Evolutionary conservation across 257 asterid genomes (phyloP), one percentile per base, ranked within the genome.

Genomic region (Verbascum thapsus): DNA sequence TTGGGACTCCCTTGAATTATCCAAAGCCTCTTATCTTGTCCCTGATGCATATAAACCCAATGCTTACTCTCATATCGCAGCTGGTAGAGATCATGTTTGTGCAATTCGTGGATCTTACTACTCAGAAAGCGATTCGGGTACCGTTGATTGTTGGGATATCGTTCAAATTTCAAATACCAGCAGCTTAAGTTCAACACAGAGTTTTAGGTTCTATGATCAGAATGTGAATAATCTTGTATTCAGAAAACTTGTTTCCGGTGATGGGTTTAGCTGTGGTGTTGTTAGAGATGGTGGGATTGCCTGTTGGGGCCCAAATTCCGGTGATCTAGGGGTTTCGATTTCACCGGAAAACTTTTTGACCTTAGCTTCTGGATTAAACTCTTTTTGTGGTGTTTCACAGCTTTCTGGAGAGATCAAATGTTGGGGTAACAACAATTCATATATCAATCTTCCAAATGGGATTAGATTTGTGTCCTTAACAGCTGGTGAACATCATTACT

Each of bases 111-210:
- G 99, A 3, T 39, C 82, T 1, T 92, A 92, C 47, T 92, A 75
- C 40, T 74, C 91, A 0, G 88, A 82, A 7, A 73, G 56, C n/a
- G 77, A 73, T 61, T 82, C 71, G 23, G 96, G 94, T 8, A 66
- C 55, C 23, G 88, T 92, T 16, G 97, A 89, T 71, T 89, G 96
- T 32, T 92, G 99, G 99, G 99, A 92, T 58, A 64, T 92, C 50
- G 40, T 78, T 32, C 64, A 53, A 8, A 67, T 48, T 1, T 58
- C 85, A 0, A 83, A 76, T 12, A 59, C 38, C 19, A 81, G n/a
- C n/a, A n/a, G 58, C 4, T 42, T 80, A 4, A 70, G 41, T 52
- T 78, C 95, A 3, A 74, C 38, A 47, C 84, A 81, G 70, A 85
- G 85, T 58, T 19, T 56, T 38, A 78, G 79, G 43, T 85, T 80